These are phyloP conservation scores for Ustilago hordei DNA, from an alignment of 1,284 basidiomycete species.

Conservation along the genomic window DNA sequence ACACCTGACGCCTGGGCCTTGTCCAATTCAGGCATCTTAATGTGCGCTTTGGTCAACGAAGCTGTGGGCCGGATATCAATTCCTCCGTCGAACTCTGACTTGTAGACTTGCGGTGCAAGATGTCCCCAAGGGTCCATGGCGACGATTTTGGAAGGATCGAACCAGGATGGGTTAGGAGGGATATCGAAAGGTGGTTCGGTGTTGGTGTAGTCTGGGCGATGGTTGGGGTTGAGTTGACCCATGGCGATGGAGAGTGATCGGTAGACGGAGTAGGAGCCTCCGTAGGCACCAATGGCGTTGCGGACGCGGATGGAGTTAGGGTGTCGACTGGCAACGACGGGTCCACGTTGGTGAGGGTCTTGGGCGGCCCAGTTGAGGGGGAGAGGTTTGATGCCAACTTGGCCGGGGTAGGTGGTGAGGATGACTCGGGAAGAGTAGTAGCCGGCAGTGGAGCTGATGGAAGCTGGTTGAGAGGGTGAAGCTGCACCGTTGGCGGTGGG, in stretches of 20 bases:
- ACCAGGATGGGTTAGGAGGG: slow-evolving; percentile 85
- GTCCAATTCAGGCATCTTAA: slow-evolving; percentile 92
- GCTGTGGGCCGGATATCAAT: slow-evolving; percentile 60
- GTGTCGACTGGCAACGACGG: slow-evolving; percentile 88
- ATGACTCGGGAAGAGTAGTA: slow-evolving; percentile 59
- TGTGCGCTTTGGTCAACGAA: slow-evolving; percentile 83
- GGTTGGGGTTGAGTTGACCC: slow-evolving; percentile 83
- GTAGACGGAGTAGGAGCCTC: slow-evolving; percentile 93
- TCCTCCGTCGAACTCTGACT: slow-evolving; percentile 70
- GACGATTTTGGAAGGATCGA: slow-evolving; percentile 84
- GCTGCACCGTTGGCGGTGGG: slow-evolving; percentile 21
- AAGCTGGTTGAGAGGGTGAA: slow-evolving; percentile 28
- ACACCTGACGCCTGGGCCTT: slow-evolving; percentile 79
- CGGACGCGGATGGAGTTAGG: slow-evolving; percentile 85
- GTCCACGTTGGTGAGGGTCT: slow-evolving; percentile 79
- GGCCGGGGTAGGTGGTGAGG: slow-evolving; percentile 63
- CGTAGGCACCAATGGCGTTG: slow-evolving; percentile 93
- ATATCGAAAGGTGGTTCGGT: slow-evolving; percentile 90
- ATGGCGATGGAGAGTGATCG: slow-evolving; percentile 81
- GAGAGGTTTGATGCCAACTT: slow-evolving; percentile 77
- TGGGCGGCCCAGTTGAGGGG: slow-evolving; percentile 85
- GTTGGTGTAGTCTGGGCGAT: slow-evolving; percentile 75
- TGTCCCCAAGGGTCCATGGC: slow-evolving; percentile 96
- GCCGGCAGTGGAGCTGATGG: slow-evolving; percentile 36
- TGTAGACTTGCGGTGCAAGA: slow-evolving; percentile 83